phyloP scores from a whole-genome alignment of 139 green algal genomes.

The Asterochloris erici region DNA sequence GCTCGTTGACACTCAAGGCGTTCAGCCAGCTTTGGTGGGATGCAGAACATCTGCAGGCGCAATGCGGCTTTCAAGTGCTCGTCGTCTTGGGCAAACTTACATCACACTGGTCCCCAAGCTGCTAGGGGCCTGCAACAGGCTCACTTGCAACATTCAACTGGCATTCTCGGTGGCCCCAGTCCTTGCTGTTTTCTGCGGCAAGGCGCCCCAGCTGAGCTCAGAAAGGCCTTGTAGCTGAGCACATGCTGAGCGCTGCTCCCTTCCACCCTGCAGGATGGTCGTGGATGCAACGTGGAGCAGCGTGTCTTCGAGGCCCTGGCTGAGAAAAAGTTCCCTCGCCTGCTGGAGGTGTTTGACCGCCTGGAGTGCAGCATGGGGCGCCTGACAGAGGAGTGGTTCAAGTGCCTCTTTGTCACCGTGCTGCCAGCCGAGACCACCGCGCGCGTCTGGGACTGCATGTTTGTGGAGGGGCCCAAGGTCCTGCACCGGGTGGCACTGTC shows the following conservation, averaged over 20 bases:
- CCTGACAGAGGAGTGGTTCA: constrained; percentile 16
- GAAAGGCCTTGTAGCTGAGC: no score
- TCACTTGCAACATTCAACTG: no score
- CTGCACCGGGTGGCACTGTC: constrained; percentile 76
- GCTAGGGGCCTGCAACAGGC: no score
- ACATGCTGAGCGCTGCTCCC: no score
- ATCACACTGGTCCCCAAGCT: no score
- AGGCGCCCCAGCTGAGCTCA: no score
- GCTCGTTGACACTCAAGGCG: neutral
- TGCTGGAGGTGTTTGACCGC: constrained; percentile 11
- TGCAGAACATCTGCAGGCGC: no score
- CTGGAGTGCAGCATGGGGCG: constrained; percentile 1
- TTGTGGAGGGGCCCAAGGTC: constrained; percentile 73
- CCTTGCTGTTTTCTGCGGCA: no score
- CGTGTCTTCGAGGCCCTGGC: constrained; percentile 30
- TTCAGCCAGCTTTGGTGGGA: no score
- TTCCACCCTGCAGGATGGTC: constrained; percentile 8
- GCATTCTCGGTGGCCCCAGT: no score
- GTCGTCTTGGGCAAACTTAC: no score
- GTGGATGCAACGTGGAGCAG: constrained; percentile 29
- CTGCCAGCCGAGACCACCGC: constrained; percentile 33
- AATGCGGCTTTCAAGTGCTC: no score
- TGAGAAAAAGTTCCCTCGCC: constrained; percentile 21
- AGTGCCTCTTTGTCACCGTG: constrained; percentile 11
- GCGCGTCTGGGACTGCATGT: constrained; percentile 65